Percentiles rank a stretch among this genome's conserved stretches.
These are phyloP conservation scores for Gomphus bonarii DNA, from an alignment of 1,284 basidiomycete genomes.

Conservation along the genomic window DNA sequence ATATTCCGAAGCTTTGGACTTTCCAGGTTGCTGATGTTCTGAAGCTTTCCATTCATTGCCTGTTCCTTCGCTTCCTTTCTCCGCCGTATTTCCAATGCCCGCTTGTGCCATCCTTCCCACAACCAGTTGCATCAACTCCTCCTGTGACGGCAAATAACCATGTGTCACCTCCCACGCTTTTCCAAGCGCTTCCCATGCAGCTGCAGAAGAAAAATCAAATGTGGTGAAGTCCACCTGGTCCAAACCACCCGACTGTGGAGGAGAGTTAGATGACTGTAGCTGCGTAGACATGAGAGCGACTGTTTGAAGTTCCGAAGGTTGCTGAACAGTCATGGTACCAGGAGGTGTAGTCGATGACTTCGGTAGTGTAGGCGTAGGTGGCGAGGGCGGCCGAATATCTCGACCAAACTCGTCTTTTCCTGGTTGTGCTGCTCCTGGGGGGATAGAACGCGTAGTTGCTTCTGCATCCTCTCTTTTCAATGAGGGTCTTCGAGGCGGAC, in stretches of 20 bases:
- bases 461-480: conserved; percentile 17
- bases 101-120: conserved; percentile 28
- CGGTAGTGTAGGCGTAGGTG: conserved; percentile 15
- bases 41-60: background rate
- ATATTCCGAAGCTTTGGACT: background rate
- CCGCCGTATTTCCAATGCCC: background rate
- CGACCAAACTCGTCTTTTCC: conserved; percentile 75
- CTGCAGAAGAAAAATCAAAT: conserved; percentile 60
- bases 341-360: conserved; percentile 22
- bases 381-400: conserved; percentile 51
- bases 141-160: conserved; percentile 54
- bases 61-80: background rate
- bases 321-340: conserved; percentile 19
- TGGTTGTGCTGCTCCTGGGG: conserved; percentile 20
- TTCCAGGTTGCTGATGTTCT: conserved; percentile 9
- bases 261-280: background rate
- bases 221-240: conserved; percentile 54
- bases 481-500: conserved; percentile 40
- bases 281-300: background rate
- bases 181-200: conserved; percentile 66
- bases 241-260: conserved; percentile 31
- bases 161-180: conserved; percentile 61
- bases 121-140: conserved; percentile 64
- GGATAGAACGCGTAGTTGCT: conserved; percentile 15
- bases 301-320: conserved; percentile 29